phyloP scores from a whole-genome alignment of 441 rosid genomes.

The Gossypium davidsonii region DNA sequence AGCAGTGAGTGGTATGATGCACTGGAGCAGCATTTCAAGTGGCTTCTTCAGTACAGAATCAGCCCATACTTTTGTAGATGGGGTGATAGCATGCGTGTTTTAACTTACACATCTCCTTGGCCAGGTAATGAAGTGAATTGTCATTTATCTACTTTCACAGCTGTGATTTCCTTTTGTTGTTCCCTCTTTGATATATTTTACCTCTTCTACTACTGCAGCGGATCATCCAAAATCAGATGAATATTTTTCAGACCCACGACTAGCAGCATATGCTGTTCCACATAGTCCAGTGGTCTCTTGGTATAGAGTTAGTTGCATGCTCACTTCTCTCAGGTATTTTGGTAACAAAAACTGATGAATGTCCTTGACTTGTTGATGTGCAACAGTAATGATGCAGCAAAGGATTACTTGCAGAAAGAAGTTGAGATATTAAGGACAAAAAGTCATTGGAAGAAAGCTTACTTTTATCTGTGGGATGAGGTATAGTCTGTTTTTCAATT shows the following conservation, averaged over 20 bases:
- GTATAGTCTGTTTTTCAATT: slow-evolving; percentile 24
- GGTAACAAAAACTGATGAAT: slow-evolving; percentile 30
- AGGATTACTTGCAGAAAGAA: slow-evolving; percentile 76
- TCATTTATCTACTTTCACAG: slow-evolving; percentile 5
- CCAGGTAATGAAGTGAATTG: slow-evolving; percentile 46
- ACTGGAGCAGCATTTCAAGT: slow-evolving; percentile 74
- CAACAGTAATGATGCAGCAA: slow-evolving; percentile 53
- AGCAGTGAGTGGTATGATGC: slow-evolving; percentile 75
- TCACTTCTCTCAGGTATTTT: slow-evolving; percentile 29
- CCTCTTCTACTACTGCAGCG: slow-evolving; percentile 39
- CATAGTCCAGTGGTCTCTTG: slow-evolving; percentile 51
- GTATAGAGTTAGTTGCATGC: slow-evolving; percentile 37
- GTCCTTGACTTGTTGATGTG: slow-evolving; percentile 31
- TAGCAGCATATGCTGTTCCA: slow-evolving; percentile 93
- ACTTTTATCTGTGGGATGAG: slow-evolving; percentile 96
- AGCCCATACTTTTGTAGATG: slow-evolving; percentile 92
- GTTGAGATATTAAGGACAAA: slow-evolving; percentile 79
- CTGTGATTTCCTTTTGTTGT: slow-evolving; percentile 6
- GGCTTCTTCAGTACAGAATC: slow-evolving; percentile 91
- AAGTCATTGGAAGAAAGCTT: slow-evolving; percentile 88
- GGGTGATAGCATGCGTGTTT: slow-evolving; percentile 92
- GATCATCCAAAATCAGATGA: slow-evolving; percentile 87
- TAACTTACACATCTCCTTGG: slow-evolving; percentile 93
- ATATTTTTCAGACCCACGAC: slow-evolving; percentile 72
- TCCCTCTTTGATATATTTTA: slow-evolving; percentile 16